Evolutionary conservation across 257 asterid genomes (phyloP).

Genomic region (Capsicum baccatum): DNA sequence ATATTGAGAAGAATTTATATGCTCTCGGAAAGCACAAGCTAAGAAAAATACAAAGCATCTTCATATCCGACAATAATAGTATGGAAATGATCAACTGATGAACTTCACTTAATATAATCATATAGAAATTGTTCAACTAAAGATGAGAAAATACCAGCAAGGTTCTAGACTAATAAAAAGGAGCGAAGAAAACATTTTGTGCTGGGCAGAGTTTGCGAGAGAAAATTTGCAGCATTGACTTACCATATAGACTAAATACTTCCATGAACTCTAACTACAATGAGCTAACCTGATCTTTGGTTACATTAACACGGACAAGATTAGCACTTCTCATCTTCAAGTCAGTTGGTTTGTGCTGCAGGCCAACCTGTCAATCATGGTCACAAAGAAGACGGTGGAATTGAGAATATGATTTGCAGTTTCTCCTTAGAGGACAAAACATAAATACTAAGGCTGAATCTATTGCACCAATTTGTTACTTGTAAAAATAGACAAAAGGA

Average conservation of each 20-base stretch:
- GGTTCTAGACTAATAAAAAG: background rate
- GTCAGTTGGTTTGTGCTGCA: constrained; percentile 65
- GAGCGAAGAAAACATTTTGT: constrained; percentile 7
- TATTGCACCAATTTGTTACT: constrained; percentile 6
- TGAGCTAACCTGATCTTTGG: constrained; percentile 65
- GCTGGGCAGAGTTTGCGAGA: background rate
- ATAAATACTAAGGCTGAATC: background rate
- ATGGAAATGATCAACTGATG: background rate
- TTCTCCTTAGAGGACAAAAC: background rate
- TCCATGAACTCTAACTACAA: constrained; percentile 19
- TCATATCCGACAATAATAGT: background rate
- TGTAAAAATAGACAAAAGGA: background rate
- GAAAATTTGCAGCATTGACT: background rate
- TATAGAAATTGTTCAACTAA: background rate
- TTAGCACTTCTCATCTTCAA: constrained; percentile 65
- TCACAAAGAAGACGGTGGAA: background rate
- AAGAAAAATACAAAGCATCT: background rate
- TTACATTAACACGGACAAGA: constrained; percentile 66
- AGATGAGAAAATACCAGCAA: background rate
- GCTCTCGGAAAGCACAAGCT: background rate
- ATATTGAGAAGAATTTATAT: background rate
- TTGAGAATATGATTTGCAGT: constrained; percentile 27
- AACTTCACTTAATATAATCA: constrained; percentile 17
- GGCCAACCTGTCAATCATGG: constrained; percentile 68
- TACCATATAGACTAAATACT: background rate